Conservation (phyloP, 2,329 filamentous ascomycete species). For the Colletotrichum paranaense region DNA sequence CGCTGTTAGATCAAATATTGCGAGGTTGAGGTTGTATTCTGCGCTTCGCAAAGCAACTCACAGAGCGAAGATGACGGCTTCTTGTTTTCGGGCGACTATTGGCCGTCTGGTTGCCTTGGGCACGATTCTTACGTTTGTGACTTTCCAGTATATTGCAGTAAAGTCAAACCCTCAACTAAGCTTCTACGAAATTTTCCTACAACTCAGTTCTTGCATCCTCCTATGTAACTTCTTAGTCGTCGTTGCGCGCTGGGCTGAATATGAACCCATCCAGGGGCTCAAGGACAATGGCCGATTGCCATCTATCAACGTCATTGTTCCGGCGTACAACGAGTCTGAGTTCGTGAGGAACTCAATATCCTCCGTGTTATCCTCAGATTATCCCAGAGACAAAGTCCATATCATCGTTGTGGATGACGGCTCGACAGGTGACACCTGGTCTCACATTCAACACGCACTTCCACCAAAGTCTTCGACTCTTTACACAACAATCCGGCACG, state of each 20-base stretch:
- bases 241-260: background rate
- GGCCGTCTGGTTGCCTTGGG: constrained; percentile 13
- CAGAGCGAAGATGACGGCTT: background rate
- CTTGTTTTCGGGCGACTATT: background rate
- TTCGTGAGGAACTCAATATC: constrained; percentile 6
- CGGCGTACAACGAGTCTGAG: constrained; percentile 2
- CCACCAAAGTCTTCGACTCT: background rate
- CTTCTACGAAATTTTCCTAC: background rate
- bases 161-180: background rate
- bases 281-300: constrained; percentile 1
- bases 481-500: background rate
- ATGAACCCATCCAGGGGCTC: constrained; percentile 7
- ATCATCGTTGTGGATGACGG: constrained; percentile 14
- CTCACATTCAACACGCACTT: background rate
- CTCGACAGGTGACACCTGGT: constrained; percentile 13
- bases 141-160: constrained; percentile 6
- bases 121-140: background rate
- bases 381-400: constrained; percentile 3
- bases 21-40: background rate
- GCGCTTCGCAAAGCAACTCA: background rate
- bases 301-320: background rate
- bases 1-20: background rate
- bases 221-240: background rate
- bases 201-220: constrained; percentile 4
- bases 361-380: constrained; percentile 3